Evolutionary conservation across 2,329 filamentous ascomycete genomes (phyloP).

Genomic region (Alternaria gansuensis): DNA sequence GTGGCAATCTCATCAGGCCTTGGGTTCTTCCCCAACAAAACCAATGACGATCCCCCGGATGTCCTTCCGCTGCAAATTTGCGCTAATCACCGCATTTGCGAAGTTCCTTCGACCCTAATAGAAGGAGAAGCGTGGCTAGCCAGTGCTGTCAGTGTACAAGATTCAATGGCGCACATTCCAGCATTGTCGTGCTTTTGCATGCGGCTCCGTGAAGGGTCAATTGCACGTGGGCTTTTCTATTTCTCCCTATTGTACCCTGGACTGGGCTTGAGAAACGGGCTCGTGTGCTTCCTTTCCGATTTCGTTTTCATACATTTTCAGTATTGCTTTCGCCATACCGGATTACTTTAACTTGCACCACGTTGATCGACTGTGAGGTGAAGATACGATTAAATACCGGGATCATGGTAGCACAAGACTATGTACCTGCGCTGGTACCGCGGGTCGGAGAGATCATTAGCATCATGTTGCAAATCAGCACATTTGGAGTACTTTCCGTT

Average conservation of each 20-base stretch:
- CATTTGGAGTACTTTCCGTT: conserved; percentile 35
- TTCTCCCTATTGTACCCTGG: conserved; percentile 2
- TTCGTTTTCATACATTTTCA: neutral
- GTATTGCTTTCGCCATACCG: neutral
- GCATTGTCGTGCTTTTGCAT: neutral
- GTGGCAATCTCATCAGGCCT: conserved; percentile 12
- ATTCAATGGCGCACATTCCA: conserved; percentile 4
- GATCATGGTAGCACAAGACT: conserved; percentile 8
- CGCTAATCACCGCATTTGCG: neutral
- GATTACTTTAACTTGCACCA: neutral
- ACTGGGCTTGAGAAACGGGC: neutral
- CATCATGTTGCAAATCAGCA: conserved; percentile 34
- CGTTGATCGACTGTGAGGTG: neutral
- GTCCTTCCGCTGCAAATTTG: neutral
- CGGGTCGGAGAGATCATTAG: conserved; percentile 36
- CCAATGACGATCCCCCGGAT: neutral
- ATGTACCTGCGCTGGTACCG: conserved; percentile 33
- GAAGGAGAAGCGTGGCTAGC: neutral
- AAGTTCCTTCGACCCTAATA: neutral
- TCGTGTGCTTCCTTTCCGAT: neutral
- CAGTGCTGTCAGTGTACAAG: neutral
- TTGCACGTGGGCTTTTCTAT: neutral
- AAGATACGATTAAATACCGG: neutral
- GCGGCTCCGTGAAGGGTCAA: conserved; percentile 5
- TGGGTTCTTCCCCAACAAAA: neutral